Base-by-base conservation (phyloP, 1,284 basidiomycete species). In the Neolentinus lepideus region DNA sequence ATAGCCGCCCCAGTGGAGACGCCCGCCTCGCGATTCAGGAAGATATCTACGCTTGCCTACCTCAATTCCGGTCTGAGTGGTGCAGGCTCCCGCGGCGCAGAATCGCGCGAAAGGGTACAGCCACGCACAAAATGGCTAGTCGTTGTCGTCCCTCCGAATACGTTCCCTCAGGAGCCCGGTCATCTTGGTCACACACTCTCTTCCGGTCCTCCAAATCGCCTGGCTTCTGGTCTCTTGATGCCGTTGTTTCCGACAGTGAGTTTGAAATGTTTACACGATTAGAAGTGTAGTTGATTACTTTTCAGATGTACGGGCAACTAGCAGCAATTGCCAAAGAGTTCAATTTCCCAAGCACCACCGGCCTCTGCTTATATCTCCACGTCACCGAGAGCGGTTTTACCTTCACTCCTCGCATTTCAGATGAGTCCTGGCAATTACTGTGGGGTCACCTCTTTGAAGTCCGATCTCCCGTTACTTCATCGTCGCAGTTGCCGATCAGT, bases 311-410 rank as follows among this genome's bases (percentile, higher is more conserved):
- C 64, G 81, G 76, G 24, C 88, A 92, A 68, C 71, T 91, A 31
- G 75, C 78, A 52, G 85, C 86, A 6, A 90, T 92, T 58, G 87
- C 88, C 12, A 80, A 83, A 52, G 89, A 92, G 67, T 91, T 84
- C 69, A 86, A 81, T 64, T 86, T 91, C 63, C 88, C 88, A 1
- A 89, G 85, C 67, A 85, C 77, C 4, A 67, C 79, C 11, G 89
- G 88, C 12, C 65, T 91, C 14, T 88, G 85, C 64, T 75, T 91
- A 19, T 91, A 90, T 65, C 73, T 88, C 56, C 84, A 84, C 59
- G 75, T 82, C 56, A 72, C 72, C 35, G 82, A 88, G 56, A 72
- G 72, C 53, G 81, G 81, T 12, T 61, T 80, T 24, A 72, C 75
- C 2, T 71, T 79, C 63, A 77, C 79, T 8, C 89, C 89, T 22